phyloP scores from a whole-genome alignment of 1,284 basidiomycete species.

The Heterobasidion annosum region DNA sequence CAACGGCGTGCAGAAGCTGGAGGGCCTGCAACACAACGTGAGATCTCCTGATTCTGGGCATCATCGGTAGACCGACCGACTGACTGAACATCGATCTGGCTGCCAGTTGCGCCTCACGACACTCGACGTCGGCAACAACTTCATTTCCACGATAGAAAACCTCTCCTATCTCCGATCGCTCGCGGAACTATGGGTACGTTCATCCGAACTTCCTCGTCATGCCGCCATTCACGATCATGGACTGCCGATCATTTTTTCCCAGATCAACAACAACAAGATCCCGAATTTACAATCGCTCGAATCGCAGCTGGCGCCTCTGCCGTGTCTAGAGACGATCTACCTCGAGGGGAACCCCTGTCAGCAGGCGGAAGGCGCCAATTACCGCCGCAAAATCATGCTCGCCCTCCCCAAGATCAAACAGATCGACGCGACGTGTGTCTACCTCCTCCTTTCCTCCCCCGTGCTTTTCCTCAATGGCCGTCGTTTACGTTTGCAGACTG shows the following conservation, averaged over 20 bases:
- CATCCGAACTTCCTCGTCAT: not conserved
- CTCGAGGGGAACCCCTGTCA: conserved; percentile 94
- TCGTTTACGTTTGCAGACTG: not conserved
- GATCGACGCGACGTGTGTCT: conserved; percentile 87
- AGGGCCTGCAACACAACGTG: conserved; percentile 83
- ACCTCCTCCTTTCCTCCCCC: not conserved
- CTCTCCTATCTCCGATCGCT: conserved; percentile 68
- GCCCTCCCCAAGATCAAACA: conserved; percentile 86
- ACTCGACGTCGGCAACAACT: conserved; percentile 85
- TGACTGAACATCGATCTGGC: not conserved
- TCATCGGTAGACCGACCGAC: not conserved
- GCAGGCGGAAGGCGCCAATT: conserved; percentile 65
- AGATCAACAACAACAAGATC: conserved; percentile 90
- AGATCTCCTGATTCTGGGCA: conserved; percentile 15
- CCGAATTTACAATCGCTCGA: conserved; percentile 62
- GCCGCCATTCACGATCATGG: not conserved
- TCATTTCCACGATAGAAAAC: conserved; percentile 72
- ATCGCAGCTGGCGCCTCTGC: conserved; percentile 59
- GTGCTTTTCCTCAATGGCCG: not conserved
- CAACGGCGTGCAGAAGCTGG: conserved; percentile 82
- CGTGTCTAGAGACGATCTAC: conserved; percentile 81
- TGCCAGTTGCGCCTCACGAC: conserved; percentile 71
- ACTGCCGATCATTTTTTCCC: conserved; percentile 2
- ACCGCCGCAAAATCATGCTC: conserved; percentile 86
- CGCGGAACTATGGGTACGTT: conserved; percentile 89